Base-by-base conservation (phyloP, 805 yeast species). In the Suhomyces faveliae region DNA sequence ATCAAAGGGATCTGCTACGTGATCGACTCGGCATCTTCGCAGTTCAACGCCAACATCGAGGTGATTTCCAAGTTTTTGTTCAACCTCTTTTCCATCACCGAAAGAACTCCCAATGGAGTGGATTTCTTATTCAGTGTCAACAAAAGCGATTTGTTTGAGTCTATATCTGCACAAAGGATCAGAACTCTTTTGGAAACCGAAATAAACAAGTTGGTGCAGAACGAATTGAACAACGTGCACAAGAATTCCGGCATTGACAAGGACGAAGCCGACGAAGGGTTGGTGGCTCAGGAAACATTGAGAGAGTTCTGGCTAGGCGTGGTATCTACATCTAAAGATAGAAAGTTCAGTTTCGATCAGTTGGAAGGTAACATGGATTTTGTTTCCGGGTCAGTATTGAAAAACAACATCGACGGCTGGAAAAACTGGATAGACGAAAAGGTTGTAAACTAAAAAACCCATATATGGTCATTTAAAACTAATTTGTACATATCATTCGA, bases 111-210 rank as follows among this genome's bases (percentile, higher is more conserved):
- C 13, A 81, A 79, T 51, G 95, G 95, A 3, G 76, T 87, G 19
- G 92, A 88, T 60, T 73, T 87, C 37, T 70, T 87, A 42, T 68
- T 94, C 49, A 94, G 91, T 13, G 83, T 94, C 51, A 92, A 92
- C 70, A 92, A 92, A 64, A 78, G 79, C 44, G 98, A 94, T 57
- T 77, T 84, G 35, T 94, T 94, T 69, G 88, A 89, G 51, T 80
- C 95, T 12, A 79, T 89, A 56, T 92, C 94, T 17, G 73, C 83
- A 8, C 57, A 67, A 43, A 83, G 85, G 59, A 78, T 91, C 44
- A 76, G 71, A 54, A 73, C 73, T 21, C 63, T 81, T 35, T 64
- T 92, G 47, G 92, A 86, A 58, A 52, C 61, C 5, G 95, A 87
- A 60, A 76, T 90, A 54, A 77, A 79, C 40, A 74, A 74, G 40